Evolutionary conservation across 2,329 filamentous ascomycete genomes (phyloP).

Genomic region (Coniella lustricola): DNA sequence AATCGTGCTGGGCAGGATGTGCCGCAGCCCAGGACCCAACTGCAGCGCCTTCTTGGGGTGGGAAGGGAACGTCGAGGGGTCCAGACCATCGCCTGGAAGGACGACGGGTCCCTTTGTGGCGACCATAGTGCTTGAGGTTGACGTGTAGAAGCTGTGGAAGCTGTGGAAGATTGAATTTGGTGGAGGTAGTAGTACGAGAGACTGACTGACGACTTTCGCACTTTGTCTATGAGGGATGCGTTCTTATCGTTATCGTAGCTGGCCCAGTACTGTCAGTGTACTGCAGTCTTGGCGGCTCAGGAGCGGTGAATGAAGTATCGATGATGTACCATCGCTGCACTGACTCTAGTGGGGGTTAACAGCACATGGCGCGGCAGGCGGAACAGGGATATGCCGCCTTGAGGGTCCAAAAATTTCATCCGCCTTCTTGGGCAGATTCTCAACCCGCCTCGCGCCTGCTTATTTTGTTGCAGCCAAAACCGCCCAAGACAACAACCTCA

Average conservation of each 20-base stretch:
- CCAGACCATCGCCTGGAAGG: slow-evolving; percentile 74
- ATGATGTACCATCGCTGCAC: background rate
- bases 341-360: background rate
- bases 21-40: slow-evolving; percentile 75
- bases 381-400: slow-evolving; percentile 6
- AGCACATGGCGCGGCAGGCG: background rate
- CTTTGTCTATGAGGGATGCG: background rate
- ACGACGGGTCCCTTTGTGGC: slow-evolving; percentile 50
- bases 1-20: slow-evolving; percentile 70
- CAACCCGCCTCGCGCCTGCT: background rate
- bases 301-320: no score
- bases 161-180: no score
- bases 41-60: slow-evolving; percentile 65
- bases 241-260: slow-evolving; percentile 11
- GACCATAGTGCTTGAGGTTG: slow-evolving; percentile 21
- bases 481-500: background rate
- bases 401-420: slow-evolving; percentile 16
- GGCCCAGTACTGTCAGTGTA: no score
- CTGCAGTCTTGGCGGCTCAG: no score
- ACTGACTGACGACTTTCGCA: background rate
- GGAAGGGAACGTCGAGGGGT: slow-evolving; percentile 58
- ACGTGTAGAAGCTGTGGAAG: background rate
- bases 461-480: background rate
- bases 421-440: background rate
- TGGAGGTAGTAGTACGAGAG: no score